Base-by-base conservation (phyloP, 2,329 filamentous ascomycete genomes). In the Aspergillus sp. region DNA sequence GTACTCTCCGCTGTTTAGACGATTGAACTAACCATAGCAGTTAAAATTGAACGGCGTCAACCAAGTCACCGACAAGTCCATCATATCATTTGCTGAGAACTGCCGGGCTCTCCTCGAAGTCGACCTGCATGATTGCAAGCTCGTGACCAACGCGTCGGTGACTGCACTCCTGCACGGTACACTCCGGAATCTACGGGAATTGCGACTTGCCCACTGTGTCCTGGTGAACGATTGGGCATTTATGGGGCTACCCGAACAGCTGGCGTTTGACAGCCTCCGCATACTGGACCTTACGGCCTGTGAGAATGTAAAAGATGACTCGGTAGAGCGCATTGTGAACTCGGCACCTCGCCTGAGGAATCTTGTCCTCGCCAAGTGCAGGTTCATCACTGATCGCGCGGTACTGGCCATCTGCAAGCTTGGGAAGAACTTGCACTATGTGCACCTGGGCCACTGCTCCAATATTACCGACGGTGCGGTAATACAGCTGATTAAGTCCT, bases 51-150 rank as follows among this genome's bases (percentile, higher is more conserved):
- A 96, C 59, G 83, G 88, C 36, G 94, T 91, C 55, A 61, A 64
- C n/a, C 82, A 93, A 59, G 67, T 95, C 20, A 86, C 82, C 24
- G 86, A 96, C 54, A 70, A 72, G 30, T 80, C 86, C 5, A 80
- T 96, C 42, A 68, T 84, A 37, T 83, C 86, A 3, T 93, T 98
- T 54, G 89, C 91, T 4, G 70, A 79, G 28, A 76, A 93, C 60
- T 95, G 89, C 56, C 84, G 80, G 8, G 89, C 94, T 45, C 86
- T 98, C 19, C 78, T 98, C 41, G 91, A 98, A 60, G 94, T 98
- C 40, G 91, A 98, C 55, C 74, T 98, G 10, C 84, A 94, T 47
- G 82, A 86, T 47, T 93, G 91, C 65, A 72, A 69, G 34, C 72
- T 78, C 28, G 78, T 98, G 44, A 83, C 83, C 41, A 91, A 93